These are phyloP conservation scores for Saksenaea oblongispora DNA, from an alignment of 371 early-diverging fungal species.

Conservation along the genomic window DNA sequence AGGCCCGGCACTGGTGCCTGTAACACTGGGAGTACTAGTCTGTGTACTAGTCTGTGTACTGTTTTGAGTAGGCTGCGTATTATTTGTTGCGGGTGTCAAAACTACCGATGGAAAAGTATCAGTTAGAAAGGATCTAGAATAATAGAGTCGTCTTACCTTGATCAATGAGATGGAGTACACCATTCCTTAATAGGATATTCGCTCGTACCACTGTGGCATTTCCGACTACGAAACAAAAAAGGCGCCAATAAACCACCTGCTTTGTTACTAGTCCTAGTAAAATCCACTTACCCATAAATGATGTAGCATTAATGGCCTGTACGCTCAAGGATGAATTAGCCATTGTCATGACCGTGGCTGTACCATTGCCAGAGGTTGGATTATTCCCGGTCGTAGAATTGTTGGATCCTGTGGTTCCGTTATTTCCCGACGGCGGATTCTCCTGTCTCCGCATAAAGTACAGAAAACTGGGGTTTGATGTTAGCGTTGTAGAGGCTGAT, in stretches of 20 bases:
- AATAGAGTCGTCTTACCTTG: conserved; percentile 9
- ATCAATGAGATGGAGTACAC: conserved; percentile 53
- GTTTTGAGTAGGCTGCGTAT: background rate
- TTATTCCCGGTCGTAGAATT: background rate
- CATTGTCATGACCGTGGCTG: background rate
- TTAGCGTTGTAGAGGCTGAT: background rate
- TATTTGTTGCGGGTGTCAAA: background rate
- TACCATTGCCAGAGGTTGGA: background rate
- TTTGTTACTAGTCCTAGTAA: background rate
- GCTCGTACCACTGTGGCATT: conserved; percentile 31
- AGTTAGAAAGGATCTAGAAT: background rate
- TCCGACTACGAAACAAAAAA: conserved; percentile 20
- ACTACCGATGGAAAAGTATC: background rate
- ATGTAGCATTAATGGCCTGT: background rate
- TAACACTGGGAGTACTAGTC: no score
- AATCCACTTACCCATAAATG: background rate
- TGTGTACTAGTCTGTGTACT: background rate
- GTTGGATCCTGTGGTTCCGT: background rate
- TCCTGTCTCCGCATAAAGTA: background rate
- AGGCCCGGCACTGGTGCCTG: no score
- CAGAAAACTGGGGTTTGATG: background rate
- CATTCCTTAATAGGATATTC: conserved; percentile 45
- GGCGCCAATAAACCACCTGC: background rate
- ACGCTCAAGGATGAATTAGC: background rate
- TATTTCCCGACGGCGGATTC: background rate